Evolutionary conservation across 371 early-diverging fungal species (phyloP).

Genomic region (Apophysomyces ossiformis): DNA sequence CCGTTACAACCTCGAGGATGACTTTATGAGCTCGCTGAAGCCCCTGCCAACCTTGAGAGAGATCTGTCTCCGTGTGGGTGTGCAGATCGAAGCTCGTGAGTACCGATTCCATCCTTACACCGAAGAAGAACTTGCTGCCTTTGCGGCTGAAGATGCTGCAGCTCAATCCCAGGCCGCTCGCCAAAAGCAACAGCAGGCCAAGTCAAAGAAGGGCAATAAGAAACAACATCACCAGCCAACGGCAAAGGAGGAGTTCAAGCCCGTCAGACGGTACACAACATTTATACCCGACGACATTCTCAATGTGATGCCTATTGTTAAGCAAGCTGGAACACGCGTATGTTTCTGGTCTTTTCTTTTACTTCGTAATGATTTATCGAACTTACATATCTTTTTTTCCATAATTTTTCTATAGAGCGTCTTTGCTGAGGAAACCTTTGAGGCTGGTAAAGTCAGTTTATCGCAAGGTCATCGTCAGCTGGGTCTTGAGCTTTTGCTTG

Average conservation of each 20-base stretch:
- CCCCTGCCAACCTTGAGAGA: slow-evolving; percentile 80
- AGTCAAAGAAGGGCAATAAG: slow-evolving; percentile 46
- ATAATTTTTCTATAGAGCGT: slow-evolving; percentile 43
- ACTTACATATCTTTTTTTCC: not conserved
- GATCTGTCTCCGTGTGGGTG: slow-evolving; percentile 81
- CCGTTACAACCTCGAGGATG: slow-evolving; percentile 71
- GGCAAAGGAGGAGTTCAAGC: slow-evolving; percentile 21
- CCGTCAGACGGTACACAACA: slow-evolving; percentile 41
- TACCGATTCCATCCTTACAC: slow-evolving; percentile 66
- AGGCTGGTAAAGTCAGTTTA: slow-evolving; percentile 83
- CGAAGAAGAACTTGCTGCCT: slow-evolving; percentile 48
- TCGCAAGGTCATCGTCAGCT: slow-evolving; percentile 80
- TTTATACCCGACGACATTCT: slow-evolving; percentile 81
- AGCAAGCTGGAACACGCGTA: slow-evolving; percentile 67
- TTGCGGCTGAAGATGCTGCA: slow-evolving; percentile 44
- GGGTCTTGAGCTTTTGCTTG: slow-evolving; percentile 82
- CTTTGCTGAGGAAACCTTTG: slow-evolving; percentile 90
- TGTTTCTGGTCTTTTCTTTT: slow-evolving; percentile 11
- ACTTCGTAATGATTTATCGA: slow-evolving; percentile 1
- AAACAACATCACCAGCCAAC: slow-evolving; percentile 27
- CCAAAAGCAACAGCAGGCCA: slow-evolving; percentile 43
- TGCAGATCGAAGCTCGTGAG: slow-evolving; percentile 79
- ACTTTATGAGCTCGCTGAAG: slow-evolving; percentile 53
- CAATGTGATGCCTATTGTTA: slow-evolving; percentile 83
- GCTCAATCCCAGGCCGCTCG: slow-evolving; percentile 28